phyloP scores from a whole-genome alignment of 208 protist species.

The Trypanosoma lewisi region DNA sequence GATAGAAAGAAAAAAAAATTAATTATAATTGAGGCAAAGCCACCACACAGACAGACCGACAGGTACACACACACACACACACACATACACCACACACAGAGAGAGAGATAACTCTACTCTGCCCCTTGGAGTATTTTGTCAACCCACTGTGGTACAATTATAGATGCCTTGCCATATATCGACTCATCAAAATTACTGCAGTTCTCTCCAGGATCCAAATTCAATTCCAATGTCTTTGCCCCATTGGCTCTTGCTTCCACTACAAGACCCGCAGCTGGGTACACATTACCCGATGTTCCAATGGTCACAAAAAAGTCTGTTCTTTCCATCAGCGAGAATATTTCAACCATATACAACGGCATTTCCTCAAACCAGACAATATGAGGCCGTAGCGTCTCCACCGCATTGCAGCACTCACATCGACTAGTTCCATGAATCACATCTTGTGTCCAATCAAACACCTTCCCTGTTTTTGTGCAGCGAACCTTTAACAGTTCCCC shows the following conservation, averaged over 20 bases:
- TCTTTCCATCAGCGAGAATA: constrained; percentile 29
- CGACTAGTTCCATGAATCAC: constrained; percentile 30
- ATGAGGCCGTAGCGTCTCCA: constrained; percentile 65
- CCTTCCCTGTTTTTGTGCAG: constrained; percentile 36
- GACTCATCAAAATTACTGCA: constrained; percentile 41
- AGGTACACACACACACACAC: neutral
- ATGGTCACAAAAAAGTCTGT: constrained; percentile 72
- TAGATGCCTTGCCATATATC: constrained; percentile 47
- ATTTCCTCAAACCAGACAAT: constrained; percentile 88
- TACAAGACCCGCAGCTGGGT: constrained; percentile 68
- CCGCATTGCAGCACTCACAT: constrained; percentile 43
- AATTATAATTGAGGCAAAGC: too few species aligned
- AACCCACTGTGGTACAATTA: constrained; percentile 57
- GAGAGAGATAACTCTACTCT: constrained; percentile 19
- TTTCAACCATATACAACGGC: constrained; percentile 65
- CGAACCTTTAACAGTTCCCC: constrained; percentile 75
- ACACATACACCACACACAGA: too few species aligned
- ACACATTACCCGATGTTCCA: constrained; percentile 74
- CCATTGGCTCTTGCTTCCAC: constrained; percentile 32
- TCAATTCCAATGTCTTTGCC: constrained; percentile 55
- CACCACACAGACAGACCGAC: neutral
- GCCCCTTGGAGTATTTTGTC: constrained; percentile 34
- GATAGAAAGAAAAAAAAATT: too few species aligned
- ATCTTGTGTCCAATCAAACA: constrained; percentile 35
- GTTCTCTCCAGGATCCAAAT: constrained; percentile 49